Evolutionary conservation across 1,139 yeast species (phyloP).

Genomic region (Hemisphaericaspora subhashii): DNA sequence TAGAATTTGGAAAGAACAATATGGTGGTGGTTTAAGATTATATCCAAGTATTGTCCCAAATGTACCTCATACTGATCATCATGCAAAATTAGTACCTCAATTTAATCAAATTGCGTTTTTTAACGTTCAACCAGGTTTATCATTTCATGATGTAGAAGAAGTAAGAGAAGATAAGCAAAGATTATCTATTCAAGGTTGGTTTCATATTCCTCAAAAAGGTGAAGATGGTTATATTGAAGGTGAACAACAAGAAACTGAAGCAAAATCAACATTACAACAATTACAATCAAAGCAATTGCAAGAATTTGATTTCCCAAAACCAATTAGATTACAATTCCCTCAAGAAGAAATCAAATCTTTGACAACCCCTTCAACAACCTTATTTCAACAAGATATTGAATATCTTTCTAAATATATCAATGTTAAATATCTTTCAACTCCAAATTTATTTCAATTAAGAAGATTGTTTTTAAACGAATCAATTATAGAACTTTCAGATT

Average conservation of each 20-base stretch:
- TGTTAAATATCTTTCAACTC: conserved; percentile 51
- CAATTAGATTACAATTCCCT: conserved; percentile 36
- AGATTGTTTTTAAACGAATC: conserved; percentile 64
- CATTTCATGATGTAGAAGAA: conserved; percentile 98
- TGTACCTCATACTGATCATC: conserved; percentile 80
- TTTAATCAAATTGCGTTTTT: conserved; percentile 96
- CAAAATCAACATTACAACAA: conserved; percentile 77
- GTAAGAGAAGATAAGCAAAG: conserved; percentile 88
- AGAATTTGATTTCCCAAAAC: conserved; percentile 81
- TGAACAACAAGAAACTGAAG: conserved; percentile 75
- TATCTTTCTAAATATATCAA: conserved; percentile 58
- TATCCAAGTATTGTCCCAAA: conserved; percentile 87
- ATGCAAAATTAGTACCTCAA: conserved; percentile 76
- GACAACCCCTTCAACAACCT: conserved; percentile 20
- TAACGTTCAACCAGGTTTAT: conserved; percentile 92
- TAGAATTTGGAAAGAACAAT: conserved; percentile 77
- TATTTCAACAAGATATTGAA: conserved; percentile 37
- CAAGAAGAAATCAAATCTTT: conserved; percentile 27
- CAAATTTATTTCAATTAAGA: conserved; percentile 31
- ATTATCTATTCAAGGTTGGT: conserved; percentile 96
- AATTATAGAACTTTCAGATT: conserved; percentile 62
- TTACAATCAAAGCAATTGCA: conserved; percentile 73
- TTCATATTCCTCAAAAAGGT: conserved; percentile 92
- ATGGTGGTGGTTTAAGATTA: conserved; percentile 90
- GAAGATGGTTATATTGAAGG: conserved; percentile 83